Conservation (phyloP, 805 yeast species). For the Saccharomycopsis olivae region DNA sequence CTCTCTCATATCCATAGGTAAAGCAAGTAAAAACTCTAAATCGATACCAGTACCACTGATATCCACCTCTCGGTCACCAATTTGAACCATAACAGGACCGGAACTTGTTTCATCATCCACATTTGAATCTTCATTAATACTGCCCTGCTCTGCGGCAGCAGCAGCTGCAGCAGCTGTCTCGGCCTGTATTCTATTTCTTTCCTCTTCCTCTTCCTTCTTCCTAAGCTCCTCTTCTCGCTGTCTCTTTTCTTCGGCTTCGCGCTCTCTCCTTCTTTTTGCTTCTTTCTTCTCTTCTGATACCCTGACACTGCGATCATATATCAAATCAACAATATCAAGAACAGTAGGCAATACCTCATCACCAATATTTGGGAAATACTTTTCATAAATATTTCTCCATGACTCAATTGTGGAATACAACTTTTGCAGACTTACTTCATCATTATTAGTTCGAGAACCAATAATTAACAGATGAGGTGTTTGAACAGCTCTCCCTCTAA, state of each 20-base stretch:
- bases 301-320: constrained; percentile 39
- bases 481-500: no score
- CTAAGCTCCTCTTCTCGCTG: constrained; percentile 23
- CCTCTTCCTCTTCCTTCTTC: constrained; percentile 24
- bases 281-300: constrained; percentile 23
- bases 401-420: constrained; percentile 6
- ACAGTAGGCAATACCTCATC: constrained; percentile 20
- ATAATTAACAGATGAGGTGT: no score
- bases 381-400: constrained; percentile 2
- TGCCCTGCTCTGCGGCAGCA: not conserved
- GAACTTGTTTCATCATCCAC: constrained; percentile 18
- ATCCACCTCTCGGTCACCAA: constrained; percentile 73
- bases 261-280: constrained; percentile 19
- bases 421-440: constrained; percentile 4
- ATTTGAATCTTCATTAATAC: constrained; percentile 2
- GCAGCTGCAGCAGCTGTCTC: constrained; percentile 5
- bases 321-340: constrained; percentile 34
- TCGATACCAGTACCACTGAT: constrained; percentile 87
- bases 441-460: no score
- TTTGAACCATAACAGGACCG: constrained; percentile 56
- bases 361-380: constrained; percentile 1
- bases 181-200: constrained; percentile 19
- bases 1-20: constrained; percentile 88
- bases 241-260: constrained; percentile 23
- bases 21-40: constrained; percentile 79